Conservation (phyloP, 768 basidiomycete genomes). For the Rhizopogon vulgaris region DNA sequence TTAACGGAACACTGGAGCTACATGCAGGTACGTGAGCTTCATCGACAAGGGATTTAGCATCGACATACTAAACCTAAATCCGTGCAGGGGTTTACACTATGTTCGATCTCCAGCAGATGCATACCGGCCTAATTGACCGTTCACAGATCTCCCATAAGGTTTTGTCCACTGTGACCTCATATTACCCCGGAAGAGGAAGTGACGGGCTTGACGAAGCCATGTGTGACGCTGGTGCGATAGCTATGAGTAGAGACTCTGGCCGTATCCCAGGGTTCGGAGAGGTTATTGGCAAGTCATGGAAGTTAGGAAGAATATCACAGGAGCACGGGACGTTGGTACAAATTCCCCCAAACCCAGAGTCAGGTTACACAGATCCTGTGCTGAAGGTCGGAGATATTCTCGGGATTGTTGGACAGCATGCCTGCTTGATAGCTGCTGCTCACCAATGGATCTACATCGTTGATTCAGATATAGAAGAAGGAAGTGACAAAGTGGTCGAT, state of each 20-base stretch:
- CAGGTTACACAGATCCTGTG: slow-evolving; percentile 9
- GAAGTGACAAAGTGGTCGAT: slow-evolving; percentile 54
- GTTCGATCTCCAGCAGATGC: slow-evolving; percentile 76
- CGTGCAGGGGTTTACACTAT: slow-evolving; percentile 68
- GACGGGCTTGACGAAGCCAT: slow-evolving; percentile 65
- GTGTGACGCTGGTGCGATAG: slow-evolving; percentile 80
- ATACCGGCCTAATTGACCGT: slow-evolving; percentile 58
- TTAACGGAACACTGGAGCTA: slow-evolving; percentile 64
- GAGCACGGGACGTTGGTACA: slow-evolving; percentile 72
- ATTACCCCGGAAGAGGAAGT: slow-evolving; percentile 62
- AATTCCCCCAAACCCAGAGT: slow-evolving; percentile 9
- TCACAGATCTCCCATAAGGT: slow-evolving; percentile 60
- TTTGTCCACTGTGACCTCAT: slow-evolving; percentile 68
- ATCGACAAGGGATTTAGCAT: not conserved
- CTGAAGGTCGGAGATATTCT: slow-evolving; percentile 56
- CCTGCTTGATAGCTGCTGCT: slow-evolving; percentile 77
- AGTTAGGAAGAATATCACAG: slow-evolving; percentile 56
- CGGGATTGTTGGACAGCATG: slow-evolving; percentile 79
- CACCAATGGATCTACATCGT: slow-evolving; percentile 84
- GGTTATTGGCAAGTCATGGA: slow-evolving; percentile 60
- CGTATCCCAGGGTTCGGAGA: slow-evolving; percentile 67
- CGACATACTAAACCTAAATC: not conserved
- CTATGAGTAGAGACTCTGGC: slow-evolving; percentile 82
- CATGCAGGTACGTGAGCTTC: slow-evolving; percentile 52
- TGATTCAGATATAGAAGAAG: slow-evolving; percentile 48